Percentiles rank a stretch among this genome's conserved stretches.
Conservation (phyloP, 768 basidiomycete species). For the Macrocybe gigantea region DNA sequence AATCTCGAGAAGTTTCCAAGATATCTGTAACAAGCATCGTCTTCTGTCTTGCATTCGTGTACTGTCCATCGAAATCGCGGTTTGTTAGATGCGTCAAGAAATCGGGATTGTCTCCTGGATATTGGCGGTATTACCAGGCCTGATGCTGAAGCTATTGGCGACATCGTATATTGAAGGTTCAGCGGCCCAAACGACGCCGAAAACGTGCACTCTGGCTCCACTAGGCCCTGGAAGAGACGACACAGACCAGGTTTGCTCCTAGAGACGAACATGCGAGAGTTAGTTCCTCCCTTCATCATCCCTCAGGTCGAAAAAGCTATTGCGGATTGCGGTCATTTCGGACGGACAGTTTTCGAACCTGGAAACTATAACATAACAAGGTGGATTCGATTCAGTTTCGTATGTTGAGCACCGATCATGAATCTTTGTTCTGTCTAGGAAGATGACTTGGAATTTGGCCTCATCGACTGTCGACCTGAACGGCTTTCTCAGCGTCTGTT, state of each 20-base stretch:
- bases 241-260: constrained; percentile 26
- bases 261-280: background rate
- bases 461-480: constrained; percentile 37
- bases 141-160: no score
- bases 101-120: no score
- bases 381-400: constrained; percentile 13
- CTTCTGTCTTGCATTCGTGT: no score
- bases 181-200: background rate
- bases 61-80: no score
- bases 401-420: background rate
- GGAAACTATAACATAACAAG: constrained; percentile 49
- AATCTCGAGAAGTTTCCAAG: no score
- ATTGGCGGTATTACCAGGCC: no score
- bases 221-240: constrained; percentile 33
- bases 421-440: constrained; percentile 21
- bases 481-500: constrained; percentile 37
- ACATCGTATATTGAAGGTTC: no score
- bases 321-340: constrained; percentile 39
- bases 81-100: no score
- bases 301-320: constrained; percentile 45
- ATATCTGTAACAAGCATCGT: no score
- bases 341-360: constrained; percentile 35
- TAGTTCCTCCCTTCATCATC: background rate
- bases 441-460: constrained; percentile 48
- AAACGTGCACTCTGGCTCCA: constrained; percentile 22